Conservation (phyloP, 2,329 filamentous ascomycete genomes). For the Penicillium sp. region DNA sequence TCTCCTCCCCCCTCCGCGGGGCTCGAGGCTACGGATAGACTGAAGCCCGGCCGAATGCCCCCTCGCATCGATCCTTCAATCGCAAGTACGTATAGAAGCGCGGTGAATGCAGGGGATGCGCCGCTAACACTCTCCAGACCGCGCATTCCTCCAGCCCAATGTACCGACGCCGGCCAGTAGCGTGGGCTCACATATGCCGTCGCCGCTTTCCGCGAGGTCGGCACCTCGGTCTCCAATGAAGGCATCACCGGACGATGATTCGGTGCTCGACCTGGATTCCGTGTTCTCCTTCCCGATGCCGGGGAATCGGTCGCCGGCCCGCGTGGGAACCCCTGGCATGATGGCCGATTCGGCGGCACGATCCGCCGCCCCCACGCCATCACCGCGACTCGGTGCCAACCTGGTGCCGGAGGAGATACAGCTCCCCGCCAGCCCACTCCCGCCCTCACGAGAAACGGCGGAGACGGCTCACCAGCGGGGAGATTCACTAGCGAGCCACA, state of each 20-base stretch:
- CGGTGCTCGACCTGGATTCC: constrained; percentile 51
- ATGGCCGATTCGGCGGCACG: constrained; percentile 21
- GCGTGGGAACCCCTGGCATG: constrained; percentile 20
- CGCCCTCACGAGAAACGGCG: constrained; percentile 16
- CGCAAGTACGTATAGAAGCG: constrained; percentile 52
- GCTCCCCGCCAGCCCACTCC: constrained; percentile 19
- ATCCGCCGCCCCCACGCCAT: constrained; percentile 23
- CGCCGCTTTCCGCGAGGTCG: constrained; percentile 60
- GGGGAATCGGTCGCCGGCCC: constrained; percentile 30
- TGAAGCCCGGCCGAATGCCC: constrained; percentile 49
- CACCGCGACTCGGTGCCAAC: constrained; percentile 12
- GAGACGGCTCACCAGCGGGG: constrained; percentile 12
- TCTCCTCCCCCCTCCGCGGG: constrained; percentile 30
- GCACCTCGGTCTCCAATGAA: constrained; percentile 44
- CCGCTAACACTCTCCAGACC: constrained; percentile 31
- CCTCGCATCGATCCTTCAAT: constrained; percentile 56
- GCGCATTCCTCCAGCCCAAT: constrained; percentile 49
- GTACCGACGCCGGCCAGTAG: constrained; percentile 65
- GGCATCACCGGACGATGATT: constrained; percentile 40
- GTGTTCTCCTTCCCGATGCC: constrained; percentile 55
- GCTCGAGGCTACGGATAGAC: constrained; percentile 24
- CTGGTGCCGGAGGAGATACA: constrained; percentile 20
- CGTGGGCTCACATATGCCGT: constrained; percentile 60
- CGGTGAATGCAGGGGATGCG: neutral
- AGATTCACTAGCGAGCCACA: constrained; percentile 35